Percentiles rank a stretch among this genome's conserved stretches.
phyloP scores from a whole-genome alignment of 2,329 filamentous ascomycete species.

The Rutstroemia sp. region DNA sequence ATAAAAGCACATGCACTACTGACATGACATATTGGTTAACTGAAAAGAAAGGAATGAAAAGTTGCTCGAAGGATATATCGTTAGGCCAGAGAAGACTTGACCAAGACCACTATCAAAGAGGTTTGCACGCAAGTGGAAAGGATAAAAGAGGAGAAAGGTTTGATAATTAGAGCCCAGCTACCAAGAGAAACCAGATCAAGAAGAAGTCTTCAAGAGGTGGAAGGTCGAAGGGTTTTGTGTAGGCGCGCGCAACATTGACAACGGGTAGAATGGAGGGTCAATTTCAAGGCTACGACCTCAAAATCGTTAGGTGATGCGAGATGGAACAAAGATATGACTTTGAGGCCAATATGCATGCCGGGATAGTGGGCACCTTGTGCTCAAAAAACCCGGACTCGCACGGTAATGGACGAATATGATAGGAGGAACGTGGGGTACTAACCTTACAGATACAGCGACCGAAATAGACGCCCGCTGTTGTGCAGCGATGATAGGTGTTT shows the following conservation, averaged over 20 bases:
- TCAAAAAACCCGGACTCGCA: conserved; percentile 13
- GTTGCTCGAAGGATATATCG: conserved; percentile 5
- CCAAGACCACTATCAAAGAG: conserved; percentile 3
- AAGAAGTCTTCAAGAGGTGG: conserved; percentile 20
- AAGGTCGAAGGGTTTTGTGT: conserved; percentile 26
- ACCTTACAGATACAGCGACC: conserved; percentile 10
- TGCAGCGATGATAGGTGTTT: background rate
- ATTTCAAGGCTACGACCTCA: conserved; percentile 20
- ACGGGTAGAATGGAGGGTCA: conserved; percentile 24
- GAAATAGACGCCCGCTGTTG: conserved; percentile 26
- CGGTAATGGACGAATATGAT: conserved; percentile 15
- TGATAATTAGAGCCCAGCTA: conserved; percentile 30
- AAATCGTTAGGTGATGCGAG: conserved; percentile 19
- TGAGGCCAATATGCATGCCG: conserved; percentile 8
- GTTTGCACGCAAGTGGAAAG: conserved; percentile 12
- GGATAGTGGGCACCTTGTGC: conserved; percentile 9
- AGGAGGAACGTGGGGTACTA: conserved; percentile 13
- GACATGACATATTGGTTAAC: conserved; percentile 20
- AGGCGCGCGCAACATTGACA: conserved; percentile 22
- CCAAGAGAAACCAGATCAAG: conserved; percentile 21
- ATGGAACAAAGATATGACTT: conserved; percentile 21
- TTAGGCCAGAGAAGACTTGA: conserved; percentile 4
- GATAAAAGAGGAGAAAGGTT: conserved; percentile 24
- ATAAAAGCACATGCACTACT: conserved; percentile 8
- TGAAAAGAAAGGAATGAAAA: conserved; percentile 12